phyloP scores from a whole-genome alignment of 192 early-diverging fungal species.

The Umbelopsis ramanniana region DNA sequence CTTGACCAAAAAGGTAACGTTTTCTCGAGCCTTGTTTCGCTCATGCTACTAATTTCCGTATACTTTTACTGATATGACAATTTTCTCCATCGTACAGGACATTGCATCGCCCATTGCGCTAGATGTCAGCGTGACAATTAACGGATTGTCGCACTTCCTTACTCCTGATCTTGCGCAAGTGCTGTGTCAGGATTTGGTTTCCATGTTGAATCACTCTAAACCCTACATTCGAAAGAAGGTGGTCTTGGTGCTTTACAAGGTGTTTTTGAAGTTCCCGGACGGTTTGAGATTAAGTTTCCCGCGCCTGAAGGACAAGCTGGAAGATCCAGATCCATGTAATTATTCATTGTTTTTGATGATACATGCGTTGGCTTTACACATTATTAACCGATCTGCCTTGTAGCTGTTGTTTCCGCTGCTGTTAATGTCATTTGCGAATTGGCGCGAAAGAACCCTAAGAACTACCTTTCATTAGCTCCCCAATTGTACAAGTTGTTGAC shows the following conservation, averaged over 20 bases:
- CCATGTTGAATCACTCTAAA: slow-evolving; percentile 90
- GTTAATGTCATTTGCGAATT: slow-evolving; percentile 98
- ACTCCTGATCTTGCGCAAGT: slow-evolving; percentile 91
- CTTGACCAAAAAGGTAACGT: slow-evolving; percentile 87
- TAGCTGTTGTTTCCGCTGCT: slow-evolving; percentile 89
- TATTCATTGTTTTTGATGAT: slow-evolving; percentile 20
- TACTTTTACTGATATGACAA: no score
- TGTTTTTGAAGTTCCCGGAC: slow-evolving; percentile 91
- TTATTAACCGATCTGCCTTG: slow-evolving; percentile 10
- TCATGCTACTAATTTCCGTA: background rate
- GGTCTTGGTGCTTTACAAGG: slow-evolving; percentile 83
- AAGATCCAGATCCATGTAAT: slow-evolving; percentile 90
- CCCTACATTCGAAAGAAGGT: slow-evolving; percentile 94
- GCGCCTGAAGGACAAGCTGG: slow-evolving; percentile 82
- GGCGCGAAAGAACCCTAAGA: slow-evolving; percentile 88
- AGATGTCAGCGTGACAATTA: slow-evolving; percentile 90
- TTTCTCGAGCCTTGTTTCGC: background rate
- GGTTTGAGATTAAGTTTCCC: slow-evolving; percentile 82
- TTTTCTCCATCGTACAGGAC: slow-evolving; percentile 58
- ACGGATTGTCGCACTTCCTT: slow-evolving; percentile 90
- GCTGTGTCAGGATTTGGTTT: slow-evolving; percentile 81
- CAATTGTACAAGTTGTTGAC: slow-evolving; percentile 91
- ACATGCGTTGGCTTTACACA: no score
- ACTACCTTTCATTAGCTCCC: slow-evolving; percentile 93
- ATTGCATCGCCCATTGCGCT: slow-evolving; percentile 79